Conservation (phyloP, 345 rosid species). For the Pelargonium nanum region DNA sequence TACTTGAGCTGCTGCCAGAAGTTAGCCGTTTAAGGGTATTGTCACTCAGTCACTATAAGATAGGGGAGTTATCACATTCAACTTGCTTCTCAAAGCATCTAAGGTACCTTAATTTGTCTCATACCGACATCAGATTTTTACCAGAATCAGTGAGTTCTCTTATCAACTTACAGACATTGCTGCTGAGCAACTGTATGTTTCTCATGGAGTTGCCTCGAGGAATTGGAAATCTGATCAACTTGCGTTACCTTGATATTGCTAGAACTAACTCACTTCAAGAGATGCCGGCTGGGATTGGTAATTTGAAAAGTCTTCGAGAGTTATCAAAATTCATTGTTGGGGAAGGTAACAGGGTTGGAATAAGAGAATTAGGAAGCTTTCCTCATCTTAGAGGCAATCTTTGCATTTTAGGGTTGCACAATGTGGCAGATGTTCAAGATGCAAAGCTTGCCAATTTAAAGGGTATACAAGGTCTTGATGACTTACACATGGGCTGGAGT, state of each 20-base stretch:
- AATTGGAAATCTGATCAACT: slow-evolving; percentile 11
- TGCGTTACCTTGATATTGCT: slow-evolving; percentile 20
- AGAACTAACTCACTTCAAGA: neutral
- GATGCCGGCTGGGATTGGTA: neutral
- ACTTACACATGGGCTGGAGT: neutral
- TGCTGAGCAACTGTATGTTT: slow-evolving; percentile 8
- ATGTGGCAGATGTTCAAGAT: neutral
- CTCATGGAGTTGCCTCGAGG: slow-evolving; percentile 15
- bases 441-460: neutral
- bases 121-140: slow-evolving; percentile 3
- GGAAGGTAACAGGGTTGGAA: neutral
- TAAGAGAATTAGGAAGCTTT: neutral
- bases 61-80: slow-evolving; percentile 7
- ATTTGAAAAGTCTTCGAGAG: neutral
- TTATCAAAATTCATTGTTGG: neutral
- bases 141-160: slow-evolving; percentile 10
- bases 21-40: slow-evolving; percentile 12
- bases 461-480: neutral
- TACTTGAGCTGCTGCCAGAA: slow-evolving; percentile 6
- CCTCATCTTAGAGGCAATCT: neutral
- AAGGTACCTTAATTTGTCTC: slow-evolving; percentile 12
- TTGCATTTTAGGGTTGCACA: neutral
- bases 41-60: slow-evolving; percentile 10
- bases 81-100: slow-evolving; percentile 10
- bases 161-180: slow-evolving; percentile 17